Evolutionary conservation across 345 rosid species (phyloP).

Genomic region (Rhizophora apiculata): DNA sequence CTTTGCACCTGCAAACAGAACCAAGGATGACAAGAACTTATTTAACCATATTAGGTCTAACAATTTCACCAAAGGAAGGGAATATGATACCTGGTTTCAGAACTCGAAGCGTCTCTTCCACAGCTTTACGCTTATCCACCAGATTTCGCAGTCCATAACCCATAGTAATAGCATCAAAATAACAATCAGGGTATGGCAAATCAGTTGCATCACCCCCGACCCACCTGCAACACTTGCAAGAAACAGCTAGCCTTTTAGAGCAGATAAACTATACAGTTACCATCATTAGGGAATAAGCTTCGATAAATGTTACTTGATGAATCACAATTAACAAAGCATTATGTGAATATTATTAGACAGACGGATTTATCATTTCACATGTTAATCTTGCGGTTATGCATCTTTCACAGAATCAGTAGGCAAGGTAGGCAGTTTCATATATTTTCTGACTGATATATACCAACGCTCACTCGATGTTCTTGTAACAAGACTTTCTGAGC

Average conservation of each 20-base stretch:
- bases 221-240: constrained; percentile 45
- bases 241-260: not conserved
- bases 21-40: constrained; percentile 4
- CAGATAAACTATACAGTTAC: not conserved
- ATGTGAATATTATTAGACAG: not conserved
- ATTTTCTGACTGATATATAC: constrained; percentile 29
- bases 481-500: constrained; percentile 49
- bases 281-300: not conserved
- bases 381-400: not conserved
- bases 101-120: constrained; percentile 68
- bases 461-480: constrained; percentile 89
- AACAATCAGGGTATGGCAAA: constrained; percentile 64
- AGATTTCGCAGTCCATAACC: constrained; percentile 85
- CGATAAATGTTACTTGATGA: not conserved
- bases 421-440: not conserved
- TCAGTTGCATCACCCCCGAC: constrained; percentile 75
- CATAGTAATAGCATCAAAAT: constrained; percentile 79
- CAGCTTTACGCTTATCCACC: constrained; percentile 54
- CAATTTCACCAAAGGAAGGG: not conserved
- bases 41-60: not conserved
- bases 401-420: not conserved
- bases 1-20: constrained; percentile 50
- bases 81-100: constrained; percentile 62
- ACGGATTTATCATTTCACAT: not conserved
- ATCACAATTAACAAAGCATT: not conserved